Base-by-base conservation (phyloP, 768 basidiomycete genomes). In the Neoboletus magnificus region DNA sequence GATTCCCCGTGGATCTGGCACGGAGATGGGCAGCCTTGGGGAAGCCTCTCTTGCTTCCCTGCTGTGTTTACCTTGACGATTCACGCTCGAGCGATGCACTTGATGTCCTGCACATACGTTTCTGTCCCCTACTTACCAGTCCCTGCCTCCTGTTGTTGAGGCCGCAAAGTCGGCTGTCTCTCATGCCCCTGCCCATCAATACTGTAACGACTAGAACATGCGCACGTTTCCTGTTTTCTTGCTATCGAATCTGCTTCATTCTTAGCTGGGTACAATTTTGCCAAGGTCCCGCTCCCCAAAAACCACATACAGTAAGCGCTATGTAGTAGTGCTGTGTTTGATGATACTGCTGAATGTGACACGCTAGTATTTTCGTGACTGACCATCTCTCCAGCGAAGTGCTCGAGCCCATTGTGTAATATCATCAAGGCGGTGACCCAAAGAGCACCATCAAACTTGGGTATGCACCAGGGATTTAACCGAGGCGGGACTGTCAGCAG, bases 161-260 rank as follows among this genome's bases (percentile, higher is more conserved):
- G 59, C 54, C 44, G 40, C 61, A 61, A 58, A 61, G 50, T 45
- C 62, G 64, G 65, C 57, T 61, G 40, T 46, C 41, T 39, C 36
- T 58, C 56, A 50, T 67, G 53, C 56, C 40, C 49, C 53, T 27
- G 37, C 54, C 67, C 56, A 50, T 60, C 62, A 65, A 20, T 50
- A 30, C 70, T 84, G 85, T 86, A 87, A 85, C 79, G 81, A 84
- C 80, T 85, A 87, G 83, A 86, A 60, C 78, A 85, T 83, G 80
- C 81, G 72, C 72, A 70, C 72, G 67, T 73, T 67, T 68, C 64
- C 71, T 52, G 68, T 56, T 54, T 61, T 73, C 65, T 69, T 65
- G 62, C 65, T 69, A 73, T 67, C 70, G 62, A 68, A 64, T 67
- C 63, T 54, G 70, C 67, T 70, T 67, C 57, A 45, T 56, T 62